Evolutionary conservation across 2,329 filamentous ascomycete genomes (phyloP).

Genomic region (Alternaria atra): DNA sequence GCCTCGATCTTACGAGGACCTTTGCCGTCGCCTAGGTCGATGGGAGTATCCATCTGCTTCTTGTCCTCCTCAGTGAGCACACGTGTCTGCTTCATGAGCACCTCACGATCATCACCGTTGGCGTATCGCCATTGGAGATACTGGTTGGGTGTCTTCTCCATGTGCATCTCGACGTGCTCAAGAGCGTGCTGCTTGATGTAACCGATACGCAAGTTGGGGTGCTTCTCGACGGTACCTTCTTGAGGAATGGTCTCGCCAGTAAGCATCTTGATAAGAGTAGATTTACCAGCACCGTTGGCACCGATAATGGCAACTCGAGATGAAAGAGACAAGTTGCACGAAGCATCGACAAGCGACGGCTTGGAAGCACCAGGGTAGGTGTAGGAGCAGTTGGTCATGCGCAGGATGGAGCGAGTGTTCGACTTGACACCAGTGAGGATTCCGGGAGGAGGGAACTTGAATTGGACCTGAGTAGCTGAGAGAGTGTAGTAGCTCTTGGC

Average conservation of each 20-base stretch:
- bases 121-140: slow-evolving; percentile 99
- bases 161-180: slow-evolving; percentile 99
- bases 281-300: slow-evolving; percentile 97
- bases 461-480: slow-evolving; percentile 85
- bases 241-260: slow-evolving; percentile 91
- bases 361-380: slow-evolving; percentile 91
- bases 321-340: slow-evolving; percentile 86
- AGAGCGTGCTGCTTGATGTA: slow-evolving; percentile 99
- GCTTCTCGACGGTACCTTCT: slow-evolving; percentile 90
- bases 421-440: slow-evolving; percentile 97
- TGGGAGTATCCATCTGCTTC: slow-evolving; percentile 87
- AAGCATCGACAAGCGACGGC: slow-evolving; percentile 86
- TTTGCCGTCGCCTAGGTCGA: slow-evolving; percentile 86
- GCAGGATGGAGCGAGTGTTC: slow-evolving; percentile 89
- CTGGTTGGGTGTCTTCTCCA: slow-evolving; percentile 99
- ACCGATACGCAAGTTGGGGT: slow-evolving; percentile 96
- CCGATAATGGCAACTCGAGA: slow-evolving; percentile 97
- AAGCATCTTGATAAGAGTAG: slow-evolving; percentile 95
- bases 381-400: slow-evolving; percentile 91
- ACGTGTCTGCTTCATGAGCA: slow-evolving; percentile 97
- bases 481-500: slow-evolving; percentile 98
- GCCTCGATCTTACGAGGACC: slow-evolving; percentile 81
- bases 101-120: slow-evolving; percentile 95
- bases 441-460: slow-evolving; percentile 97
- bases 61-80: slow-evolving; percentile 84